Evolutionary conservation across 352 stramenopile species (phyloP).

Genomic region (Pythium myriotylum): DNA sequence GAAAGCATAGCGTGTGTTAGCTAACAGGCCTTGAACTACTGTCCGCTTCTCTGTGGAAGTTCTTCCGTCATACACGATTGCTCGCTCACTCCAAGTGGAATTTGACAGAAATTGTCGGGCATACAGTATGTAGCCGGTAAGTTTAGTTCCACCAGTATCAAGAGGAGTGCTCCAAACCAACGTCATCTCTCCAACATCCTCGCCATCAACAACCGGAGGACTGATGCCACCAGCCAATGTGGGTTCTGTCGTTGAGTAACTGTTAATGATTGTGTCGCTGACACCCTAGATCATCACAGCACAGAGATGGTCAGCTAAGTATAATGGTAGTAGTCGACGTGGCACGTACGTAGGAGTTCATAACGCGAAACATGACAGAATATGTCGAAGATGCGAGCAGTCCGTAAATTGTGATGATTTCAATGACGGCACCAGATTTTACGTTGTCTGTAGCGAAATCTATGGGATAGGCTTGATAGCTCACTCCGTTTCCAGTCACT

Average conservation of each 20-base stretch:
- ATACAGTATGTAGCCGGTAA: constrained; percentile 50
- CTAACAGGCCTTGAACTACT: constrained; percentile 33
- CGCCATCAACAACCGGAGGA: constrained; percentile 26
- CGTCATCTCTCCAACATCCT: constrained; percentile 55
- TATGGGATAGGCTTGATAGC: constrained; percentile 6
- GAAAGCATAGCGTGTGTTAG: constrained; percentile 54
- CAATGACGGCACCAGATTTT: constrained; percentile 4
- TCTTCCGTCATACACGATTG: constrained; percentile 44
- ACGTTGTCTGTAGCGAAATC: neutral
- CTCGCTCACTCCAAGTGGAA: constrained; percentile 34
- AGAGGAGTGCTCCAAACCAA: constrained; percentile 42
- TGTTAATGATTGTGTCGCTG: constrained; percentile 29
- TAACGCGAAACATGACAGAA: constrained; percentile 3
- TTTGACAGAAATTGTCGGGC: constrained; percentile 28
- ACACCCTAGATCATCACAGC: constrained; percentile 34
- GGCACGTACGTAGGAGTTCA: constrained; percentile 18
- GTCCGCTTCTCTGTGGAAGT: constrained; percentile 26
- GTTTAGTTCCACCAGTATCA: constrained; percentile 42
- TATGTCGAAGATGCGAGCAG: constrained; percentile 26
- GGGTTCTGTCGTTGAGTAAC: constrained; percentile 37
- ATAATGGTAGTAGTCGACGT: neutral
- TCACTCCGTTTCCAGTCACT: constrained; percentile 16
- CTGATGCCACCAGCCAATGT: constrained; percentile 32
- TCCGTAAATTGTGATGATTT: constrained; percentile 7
- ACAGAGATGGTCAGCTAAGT: too few relatives aligned